A percentile compares a stretch with the other conserved stretches of the same genome.
These are phyloP conservation scores for Fusarium praegraminearum DNA, from an alignment of 2,329 filamentous ascomycete species.

Conservation along the genomic window DNA sequence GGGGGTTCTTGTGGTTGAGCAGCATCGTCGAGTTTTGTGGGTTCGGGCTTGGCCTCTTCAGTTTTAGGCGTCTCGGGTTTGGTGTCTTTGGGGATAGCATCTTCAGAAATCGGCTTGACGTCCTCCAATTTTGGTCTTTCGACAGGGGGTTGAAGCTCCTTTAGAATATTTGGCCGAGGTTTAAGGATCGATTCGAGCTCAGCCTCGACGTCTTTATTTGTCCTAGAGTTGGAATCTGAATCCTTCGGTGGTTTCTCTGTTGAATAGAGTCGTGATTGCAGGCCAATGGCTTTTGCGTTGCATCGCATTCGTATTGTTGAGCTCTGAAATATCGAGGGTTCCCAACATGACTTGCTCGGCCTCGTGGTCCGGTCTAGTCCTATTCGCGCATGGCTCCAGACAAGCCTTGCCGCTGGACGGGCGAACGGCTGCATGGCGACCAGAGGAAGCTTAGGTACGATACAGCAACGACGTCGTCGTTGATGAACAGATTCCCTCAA, in stretches of 20 bases:
- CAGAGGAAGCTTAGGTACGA: constrained; percentile 20
- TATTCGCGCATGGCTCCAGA: constrained; percentile 48
- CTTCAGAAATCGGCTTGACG: constrained; percentile 5
- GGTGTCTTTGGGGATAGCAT: not conserved
- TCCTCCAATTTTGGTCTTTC: constrained; percentile 23
- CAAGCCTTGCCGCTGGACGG: constrained; percentile 49
- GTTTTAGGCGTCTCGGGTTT: constrained; percentile 14
- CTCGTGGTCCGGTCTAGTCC: constrained; percentile 42
- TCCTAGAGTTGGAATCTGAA: constrained; percentile 25
- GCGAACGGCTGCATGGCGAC: constrained; percentile 53
- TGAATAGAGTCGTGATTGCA: constrained; percentile 46
- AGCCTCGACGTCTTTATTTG: constrained; percentile 34
- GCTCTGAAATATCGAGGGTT: constrained; percentile 24
- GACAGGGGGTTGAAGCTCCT: constrained; percentile 19
- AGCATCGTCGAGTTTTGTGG: constrained; percentile 17
- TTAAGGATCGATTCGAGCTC: constrained; percentile 40
- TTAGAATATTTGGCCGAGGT: constrained; percentile 31
- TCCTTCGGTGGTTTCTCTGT: constrained; percentile 44
- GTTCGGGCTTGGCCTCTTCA: constrained; percentile 16
- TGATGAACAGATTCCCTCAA: constrained; percentile 20
- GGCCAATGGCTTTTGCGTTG: constrained; percentile 40
- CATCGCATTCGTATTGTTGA: constrained; percentile 41
- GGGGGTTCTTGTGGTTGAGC: constrained; percentile 13
- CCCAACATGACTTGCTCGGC: constrained; percentile 36
- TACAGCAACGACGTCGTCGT: constrained; percentile 31